These are phyloP conservation scores for Pleurotus salmoneostramineus DNA, from an alignment of 768 basidiomycete species.

Conservation along the genomic window DNA sequence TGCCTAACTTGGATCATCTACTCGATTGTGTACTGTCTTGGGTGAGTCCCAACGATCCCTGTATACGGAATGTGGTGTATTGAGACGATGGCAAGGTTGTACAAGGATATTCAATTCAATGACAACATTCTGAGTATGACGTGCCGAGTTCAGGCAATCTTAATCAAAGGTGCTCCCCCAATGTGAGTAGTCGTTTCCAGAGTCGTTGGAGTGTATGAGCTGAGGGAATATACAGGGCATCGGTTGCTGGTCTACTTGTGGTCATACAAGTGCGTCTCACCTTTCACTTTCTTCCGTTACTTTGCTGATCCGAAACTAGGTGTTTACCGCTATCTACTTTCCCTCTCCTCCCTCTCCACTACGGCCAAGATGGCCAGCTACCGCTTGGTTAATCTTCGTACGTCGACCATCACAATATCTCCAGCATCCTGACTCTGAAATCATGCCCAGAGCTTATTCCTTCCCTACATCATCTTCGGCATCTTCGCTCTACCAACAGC, in stretches of 20 bases:
- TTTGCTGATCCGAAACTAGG: not conserved
- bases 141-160: constrained; percentile 48
- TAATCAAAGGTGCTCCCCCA: constrained; percentile 49
- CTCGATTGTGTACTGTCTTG: constrained; percentile 45
- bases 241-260: constrained; percentile 33
- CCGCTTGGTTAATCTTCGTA: constrained; percentile 13
- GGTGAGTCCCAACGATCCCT: constrained; percentile 32
- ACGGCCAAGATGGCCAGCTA: not conserved
- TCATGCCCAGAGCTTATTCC: constrained; percentile 17
- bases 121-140: constrained; percentile 23
- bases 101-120: constrained; percentile 9
- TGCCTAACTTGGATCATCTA: constrained; percentile 54
- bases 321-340: constrained; percentile 3
- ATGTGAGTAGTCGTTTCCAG: constrained; percentile 33
- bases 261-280: constrained; percentile 32
- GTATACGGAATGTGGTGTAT: not conserved
- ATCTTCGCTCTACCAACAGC: constrained; percentile 24
- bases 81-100: constrained; percentile 9
- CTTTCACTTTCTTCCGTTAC: not conserved
- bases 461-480: constrained; percentile 36
- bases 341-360: constrained; percentile 1
- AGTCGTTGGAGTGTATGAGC: constrained; percentile 6
- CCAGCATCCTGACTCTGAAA: not conserved
- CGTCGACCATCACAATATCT: not conserved
- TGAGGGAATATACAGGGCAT: constrained; percentile 26